Evolutionary conservation across 768 basidiomycete species (phyloP).

Genomic region (Xerocomellus dryophilus): DNA sequence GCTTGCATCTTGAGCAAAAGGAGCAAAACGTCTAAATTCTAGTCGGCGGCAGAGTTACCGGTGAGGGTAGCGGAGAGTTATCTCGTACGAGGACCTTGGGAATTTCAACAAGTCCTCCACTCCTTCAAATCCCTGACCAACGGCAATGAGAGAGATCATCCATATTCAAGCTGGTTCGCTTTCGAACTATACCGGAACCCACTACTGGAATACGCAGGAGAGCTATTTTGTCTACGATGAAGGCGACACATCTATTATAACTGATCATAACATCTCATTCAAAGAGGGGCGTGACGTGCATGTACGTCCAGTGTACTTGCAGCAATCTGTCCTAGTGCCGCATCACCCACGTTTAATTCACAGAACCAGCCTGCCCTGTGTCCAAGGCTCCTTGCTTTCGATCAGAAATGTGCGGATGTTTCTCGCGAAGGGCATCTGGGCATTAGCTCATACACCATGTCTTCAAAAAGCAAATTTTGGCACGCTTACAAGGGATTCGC

Average conservation of each 20-base stretch:
- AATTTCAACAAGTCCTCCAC: not conserved
- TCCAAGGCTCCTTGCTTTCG: conserved; percentile 66
- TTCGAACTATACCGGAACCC: conserved; percentile 68
- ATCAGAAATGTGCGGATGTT: conserved; percentile 52
- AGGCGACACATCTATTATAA: conserved; percentile 38
- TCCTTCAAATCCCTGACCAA: too few species aligned
- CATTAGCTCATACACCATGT: conserved; percentile 8
- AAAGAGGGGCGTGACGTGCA: conserved; percentile 51
- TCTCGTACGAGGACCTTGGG: too few species aligned
- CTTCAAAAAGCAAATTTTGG: conserved; percentile 60
- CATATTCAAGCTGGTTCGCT: conserved; percentile 70
- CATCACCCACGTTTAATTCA: not conserved
- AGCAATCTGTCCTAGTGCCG: not conserved
- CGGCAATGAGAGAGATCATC: conserved; percentile 69
- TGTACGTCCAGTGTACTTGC: conserved; percentile 36
- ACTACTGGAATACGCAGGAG: conserved; percentile 84
- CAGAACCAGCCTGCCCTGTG: conserved; percentile 43
- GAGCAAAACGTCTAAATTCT: not conserved
- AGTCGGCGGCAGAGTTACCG: not conserved
- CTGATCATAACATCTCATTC: conserved; percentile 62
- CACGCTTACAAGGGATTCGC: conserved; percentile 43
- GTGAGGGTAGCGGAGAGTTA: too few species aligned
- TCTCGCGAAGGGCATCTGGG: not conserved
- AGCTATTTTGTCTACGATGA: conserved; percentile 56
- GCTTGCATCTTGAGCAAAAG: not conserved